Evolutionary conservation across 2,329 filamentous ascomycete genomes (phyloP).

Genomic region (Helotiales sp.): DNA sequence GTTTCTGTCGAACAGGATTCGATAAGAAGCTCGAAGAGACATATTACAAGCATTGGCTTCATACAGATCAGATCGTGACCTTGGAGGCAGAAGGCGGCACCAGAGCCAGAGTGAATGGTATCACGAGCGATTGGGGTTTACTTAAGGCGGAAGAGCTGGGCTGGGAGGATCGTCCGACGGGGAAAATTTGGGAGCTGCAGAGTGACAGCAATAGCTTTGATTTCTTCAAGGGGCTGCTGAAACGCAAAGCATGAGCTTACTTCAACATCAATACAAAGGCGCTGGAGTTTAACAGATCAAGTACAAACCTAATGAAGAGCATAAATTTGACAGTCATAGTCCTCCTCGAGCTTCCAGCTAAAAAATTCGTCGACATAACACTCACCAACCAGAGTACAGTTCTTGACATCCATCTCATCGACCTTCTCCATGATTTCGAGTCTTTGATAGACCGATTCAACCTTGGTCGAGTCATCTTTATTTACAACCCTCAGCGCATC

Average conservation of each 20-base stretch:
- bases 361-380: conserved; percentile 14
- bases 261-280: background rate
- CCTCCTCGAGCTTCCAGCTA: conserved; percentile 3
- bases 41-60: conserved; percentile 88
- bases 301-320: background rate
- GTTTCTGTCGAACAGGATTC: conserved; percentile 79
- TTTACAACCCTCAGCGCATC: background rate
- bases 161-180: conserved; percentile 73
- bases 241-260: conserved; percentile 62
- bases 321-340: background rate
- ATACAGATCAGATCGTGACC: conserved; percentile 72
- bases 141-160: conserved; percentile 83
- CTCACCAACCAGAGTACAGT: conserved; percentile 14
- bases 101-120: conserved; percentile 79
- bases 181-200: conserved; percentile 81
- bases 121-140: conserved; percentile 90
- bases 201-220: conserved; percentile 99
- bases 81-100: conserved; percentile 81
- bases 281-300: background rate
- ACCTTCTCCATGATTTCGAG: background rate
- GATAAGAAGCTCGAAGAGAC: conserved; percentile 70
- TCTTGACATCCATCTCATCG: conserved; percentile 1
- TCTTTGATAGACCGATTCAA: background rate
- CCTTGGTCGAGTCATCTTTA: background rate
- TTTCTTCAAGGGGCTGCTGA: conserved; percentile 88